Conservation (phyloP, 2,329 filamentous ascomycete species). For the Fusarium dlaminii region DNA sequence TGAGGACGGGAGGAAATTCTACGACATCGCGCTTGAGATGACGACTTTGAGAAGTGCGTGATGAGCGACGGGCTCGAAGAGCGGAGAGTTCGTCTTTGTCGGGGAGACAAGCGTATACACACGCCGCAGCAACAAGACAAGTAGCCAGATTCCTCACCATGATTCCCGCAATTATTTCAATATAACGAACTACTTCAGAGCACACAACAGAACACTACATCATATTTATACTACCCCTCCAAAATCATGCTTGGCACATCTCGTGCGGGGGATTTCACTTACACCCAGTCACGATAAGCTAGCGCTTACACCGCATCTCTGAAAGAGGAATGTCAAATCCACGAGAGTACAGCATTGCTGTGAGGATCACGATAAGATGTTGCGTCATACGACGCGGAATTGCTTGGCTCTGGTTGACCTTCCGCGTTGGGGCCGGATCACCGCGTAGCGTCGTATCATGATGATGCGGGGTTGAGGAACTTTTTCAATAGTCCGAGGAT, state of each 20-base stretch:
- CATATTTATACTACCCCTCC: conserved; percentile 1
- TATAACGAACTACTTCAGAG: rapidly evolving
- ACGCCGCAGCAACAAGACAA: conserved; percentile 22
- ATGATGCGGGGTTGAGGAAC: conserved; percentile 1
- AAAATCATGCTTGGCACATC: neutral
- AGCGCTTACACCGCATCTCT: conserved; percentile 30
- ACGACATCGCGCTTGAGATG: conserved; percentile 15
- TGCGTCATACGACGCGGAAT: conserved; percentile 16
- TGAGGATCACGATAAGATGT: conserved; percentile 19
- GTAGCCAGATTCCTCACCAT: conserved; percentile 21
- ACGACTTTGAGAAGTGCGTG: neutral
- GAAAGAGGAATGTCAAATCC: conserved; percentile 25
- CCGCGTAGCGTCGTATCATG: conserved; percentile 12
- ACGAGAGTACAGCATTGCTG: neutral
- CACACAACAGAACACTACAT: rapidly evolving
- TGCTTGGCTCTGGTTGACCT: conserved; percentile 25
- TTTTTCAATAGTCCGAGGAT: neutral
- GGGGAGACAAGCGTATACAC: conserved; percentile 24
- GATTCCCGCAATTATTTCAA: neutral
- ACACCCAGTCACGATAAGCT: neutral
- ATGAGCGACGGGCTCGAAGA: conserved; percentile 1
- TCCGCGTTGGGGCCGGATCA: conserved; percentile 13
- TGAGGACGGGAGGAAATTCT: conserved; percentile 7
- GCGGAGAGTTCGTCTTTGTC: conserved; percentile 22
- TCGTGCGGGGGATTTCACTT: conserved; percentile 9